Conservation (phyloP, 352 stramenopile species). For the Peronospora tabacina region DNA sequence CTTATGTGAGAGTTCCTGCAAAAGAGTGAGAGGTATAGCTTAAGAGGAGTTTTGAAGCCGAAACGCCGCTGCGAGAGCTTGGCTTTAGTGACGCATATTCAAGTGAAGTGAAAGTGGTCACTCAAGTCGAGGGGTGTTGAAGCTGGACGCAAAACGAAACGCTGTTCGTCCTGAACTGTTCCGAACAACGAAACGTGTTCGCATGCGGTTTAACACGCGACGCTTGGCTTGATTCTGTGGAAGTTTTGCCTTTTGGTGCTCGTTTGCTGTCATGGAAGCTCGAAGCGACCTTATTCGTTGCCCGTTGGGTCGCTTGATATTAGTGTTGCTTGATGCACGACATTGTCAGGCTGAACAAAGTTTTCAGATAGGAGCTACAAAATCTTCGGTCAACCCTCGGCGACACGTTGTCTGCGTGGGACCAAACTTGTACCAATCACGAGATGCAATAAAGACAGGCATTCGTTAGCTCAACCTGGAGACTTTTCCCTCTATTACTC, state of each 20-base stretch:
- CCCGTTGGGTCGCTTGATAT: not conserved
- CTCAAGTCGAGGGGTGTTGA: conserved; percentile 9
- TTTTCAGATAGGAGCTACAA: not conserved
- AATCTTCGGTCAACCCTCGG: no score
- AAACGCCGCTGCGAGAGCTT: conserved; percentile 16
- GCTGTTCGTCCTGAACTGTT: conserved; percentile 2
- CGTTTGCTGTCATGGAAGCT: not conserved
- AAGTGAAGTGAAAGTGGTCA: conserved; percentile 5
- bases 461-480: conserved; percentile 7
- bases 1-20: conserved; percentile 12
- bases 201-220: not conserved
- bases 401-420: no score
- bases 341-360: not conserved
- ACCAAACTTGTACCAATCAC: not conserved
- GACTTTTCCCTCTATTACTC: conserved; percentile 20
- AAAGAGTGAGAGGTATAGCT: not conserved
- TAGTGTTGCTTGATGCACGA: no score
- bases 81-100: conserved; percentile 16
- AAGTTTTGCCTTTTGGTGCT: not conserved
- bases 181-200: not conserved
- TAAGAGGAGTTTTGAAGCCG: conserved; percentile 18
- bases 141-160: conserved; percentile 4
- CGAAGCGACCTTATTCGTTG: not conserved
- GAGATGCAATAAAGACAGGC: not conserved
- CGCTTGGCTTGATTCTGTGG: not conserved